Conservation (phyloP, 805 yeast species). For the Cyberlindnera mississippiensis region DNA sequence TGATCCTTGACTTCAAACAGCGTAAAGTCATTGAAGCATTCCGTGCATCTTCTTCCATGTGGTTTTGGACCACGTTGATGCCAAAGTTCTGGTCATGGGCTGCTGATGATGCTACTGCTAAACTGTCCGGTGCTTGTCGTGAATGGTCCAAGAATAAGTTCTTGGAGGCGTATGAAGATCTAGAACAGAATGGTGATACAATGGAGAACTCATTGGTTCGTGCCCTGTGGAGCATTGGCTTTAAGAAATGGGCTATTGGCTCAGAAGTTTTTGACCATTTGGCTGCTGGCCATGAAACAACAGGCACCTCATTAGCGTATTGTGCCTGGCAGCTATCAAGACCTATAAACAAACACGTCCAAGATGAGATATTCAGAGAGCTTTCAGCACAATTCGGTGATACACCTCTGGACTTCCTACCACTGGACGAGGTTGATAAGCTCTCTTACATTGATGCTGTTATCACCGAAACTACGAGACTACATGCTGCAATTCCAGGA, state of each 20-base stretch:
- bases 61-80: slow-evolving; percentile 61
- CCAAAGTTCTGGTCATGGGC: slow-evolving; percentile 52
- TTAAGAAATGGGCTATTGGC: slow-evolving; percentile 33
- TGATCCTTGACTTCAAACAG: slow-evolving; percentile 38
- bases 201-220: slow-evolving; percentile 13
- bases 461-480: slow-evolving; percentile 54
- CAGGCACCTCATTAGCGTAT: slow-evolving; percentile 61
- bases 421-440: slow-evolving; percentile 42
- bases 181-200: slow-evolving; percentile 18
- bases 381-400: slow-evolving; percentile 34
- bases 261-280: slow-evolving; percentile 58
- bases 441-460: slow-evolving; percentile 60
- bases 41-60: slow-evolving; percentile 49
- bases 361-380: slow-evolving; percentile 46
- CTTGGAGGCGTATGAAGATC: slow-evolving; percentile 20
- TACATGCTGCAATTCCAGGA: slow-evolving; percentile 72
- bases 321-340: slow-evolving; percentile 55
- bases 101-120: slow-evolving; percentile 37
- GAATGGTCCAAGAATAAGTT: slow-evolving; percentile 41
- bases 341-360: slow-evolving; percentile 43
- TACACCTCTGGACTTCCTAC: slow-evolving; percentile 19
- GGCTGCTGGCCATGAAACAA: slow-evolving; percentile 77
- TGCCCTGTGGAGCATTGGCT: slow-evolving; percentile 12
- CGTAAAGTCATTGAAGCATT: slow-evolving; percentile 42
- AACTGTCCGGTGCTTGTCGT: slow-evolving; percentile 38